Evolutionary conservation across 169 alveolate genomes (phyloP), one percentile per base, ranked within the genome.

Genomic region (Theileria equi): DNA sequence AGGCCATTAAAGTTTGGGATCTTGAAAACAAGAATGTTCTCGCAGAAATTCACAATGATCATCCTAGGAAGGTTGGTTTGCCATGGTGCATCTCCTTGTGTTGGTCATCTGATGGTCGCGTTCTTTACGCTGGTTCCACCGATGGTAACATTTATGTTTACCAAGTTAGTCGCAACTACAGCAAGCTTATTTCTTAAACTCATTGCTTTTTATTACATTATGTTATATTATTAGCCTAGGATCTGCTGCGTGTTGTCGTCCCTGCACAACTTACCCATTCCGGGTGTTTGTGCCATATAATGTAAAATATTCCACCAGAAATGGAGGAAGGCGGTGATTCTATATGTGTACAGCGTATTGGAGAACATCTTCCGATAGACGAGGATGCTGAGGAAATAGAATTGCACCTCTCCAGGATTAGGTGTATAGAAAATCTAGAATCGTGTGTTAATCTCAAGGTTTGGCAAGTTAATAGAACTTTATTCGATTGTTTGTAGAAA

Each of bases 31-130:
- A 94, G 90, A 82, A 87, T 49, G 91, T 94, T 55, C 88, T 93
- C 35, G 94, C 95, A 19, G 97, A 93, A 80, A 90, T 94, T 45
- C 82, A 88, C 63, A 94, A 95, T 54, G 94, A 84, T 55, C 83
- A 83, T 63, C 92, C 93, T 34, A 82, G 89, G 84, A 93, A 93
- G 91, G 80, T 88, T 45, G 97, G 97, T 55, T 88, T 92, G 54
- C 97, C 97, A 25, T 92, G 97, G 96, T 93, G 97, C 84, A 92
- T 94, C 25, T 94, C 97, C 60, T 82, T 94, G 67, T 85, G 93
- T 72, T 94, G 98, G 98, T 90, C 95, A 38, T 91, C 94, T 52
- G 96, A 94, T 65, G 98, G 98, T 31, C 91, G 81, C 82, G 81
- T 92, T 35, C 87, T 94, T 71, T 94, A 88, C 81, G 96, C 96